Evolutionary conservation across 1,284 basidiomycete species (phyloP), one percentile per base, ranked within the genome.

Genomic region (Fomitopsis pinicola): DNA sequence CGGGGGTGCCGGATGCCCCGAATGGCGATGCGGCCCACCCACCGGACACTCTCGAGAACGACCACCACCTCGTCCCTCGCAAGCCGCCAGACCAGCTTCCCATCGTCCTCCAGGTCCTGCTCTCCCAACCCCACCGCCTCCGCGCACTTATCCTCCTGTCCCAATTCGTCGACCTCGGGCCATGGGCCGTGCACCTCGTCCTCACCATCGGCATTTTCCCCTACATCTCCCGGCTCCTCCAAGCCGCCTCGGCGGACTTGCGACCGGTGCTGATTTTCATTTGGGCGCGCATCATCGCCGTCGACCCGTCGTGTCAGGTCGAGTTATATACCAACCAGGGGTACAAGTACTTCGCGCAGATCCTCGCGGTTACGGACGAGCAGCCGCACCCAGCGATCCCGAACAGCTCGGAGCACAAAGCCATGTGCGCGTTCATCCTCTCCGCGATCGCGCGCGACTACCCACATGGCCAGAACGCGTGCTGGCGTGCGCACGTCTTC

Each of bases 171-270:
- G 97, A 99, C 73, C 85, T 99, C 2, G 97, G 97, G 0, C 96
- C 97, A 6, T 99, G 97, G 96, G 97, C 97, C 0, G 97, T 99
- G 60, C 93, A 98, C 67, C 87, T 98, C 42, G 95, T 97, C 7
- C 83, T 99, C 42, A 94, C 94, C n/a, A 98, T 99, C 69, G 97
- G 97, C 22, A 98, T 99, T 71, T 99, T 98, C 78, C 97, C 97
- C 2, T 99, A 99, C 72, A 98, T 98, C 52, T 94, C 95, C 64
- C 97, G 97, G 71, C 84, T 99, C 5, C 83, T 99, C 2, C 96
- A 97, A 75, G 95, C 95, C 0, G 95, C 96, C 0, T 94, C 95
- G 0, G 89, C 91, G 64, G 97, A 99, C 71, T 84, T 99, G 35
- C 92, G 95, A 57, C 97, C 97, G 0, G 96, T 99, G n/a, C 82